Evolutionary conservation across 176 grass and related monocot genomes (phyloP).

Genomic region (Chrysopogon serrulatus): DNA sequence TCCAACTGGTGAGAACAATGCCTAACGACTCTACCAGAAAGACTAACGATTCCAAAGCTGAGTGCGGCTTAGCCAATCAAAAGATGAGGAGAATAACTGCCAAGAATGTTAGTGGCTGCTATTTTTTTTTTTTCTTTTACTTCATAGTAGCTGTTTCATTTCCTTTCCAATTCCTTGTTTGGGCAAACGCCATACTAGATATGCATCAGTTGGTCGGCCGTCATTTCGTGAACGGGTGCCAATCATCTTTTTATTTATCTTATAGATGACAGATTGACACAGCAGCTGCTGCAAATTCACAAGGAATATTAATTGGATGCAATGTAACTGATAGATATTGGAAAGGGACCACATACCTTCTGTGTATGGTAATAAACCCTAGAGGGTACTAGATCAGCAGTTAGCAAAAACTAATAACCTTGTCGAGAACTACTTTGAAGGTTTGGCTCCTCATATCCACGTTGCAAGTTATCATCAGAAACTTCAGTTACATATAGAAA

Average conservation of each 20-base stretch:
- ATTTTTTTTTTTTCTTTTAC: not conserved
- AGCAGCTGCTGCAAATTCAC: too few species aligned
- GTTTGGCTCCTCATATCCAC: not conserved
- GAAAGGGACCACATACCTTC: not conserved
- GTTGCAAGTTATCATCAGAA: not conserved
- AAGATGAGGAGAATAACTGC: slow-evolving; percentile 28
- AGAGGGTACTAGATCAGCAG: not conserved
- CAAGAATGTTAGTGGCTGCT: slow-evolving; percentile 8
- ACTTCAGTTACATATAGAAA: not conserved
- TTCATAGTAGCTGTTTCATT: not conserved
- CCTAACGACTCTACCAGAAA: slow-evolving; percentile 14
- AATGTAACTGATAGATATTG: not conserved
- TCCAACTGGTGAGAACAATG: slow-evolving; percentile 19
- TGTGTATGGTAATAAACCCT: too few species aligned
- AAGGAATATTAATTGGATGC: not conserved
- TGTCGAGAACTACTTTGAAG: not conserved
- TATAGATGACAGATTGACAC: not conserved
- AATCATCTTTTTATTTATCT: not conserved
- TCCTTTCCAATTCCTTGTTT: not conserved
- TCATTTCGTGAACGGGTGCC: not conserved
- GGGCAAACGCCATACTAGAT: not conserved
- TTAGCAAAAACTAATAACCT: not conserved
- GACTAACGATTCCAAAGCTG: slow-evolving; percentile 22
- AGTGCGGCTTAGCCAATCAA: slow-evolving; percentile 27
- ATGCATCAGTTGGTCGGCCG: too few species aligned